Evolutionary conservation across 2,329 filamentous ascomycete species (phyloP), one percentile per base, ranked within the genome.

Genomic region (Talaromyces sp.): DNA sequence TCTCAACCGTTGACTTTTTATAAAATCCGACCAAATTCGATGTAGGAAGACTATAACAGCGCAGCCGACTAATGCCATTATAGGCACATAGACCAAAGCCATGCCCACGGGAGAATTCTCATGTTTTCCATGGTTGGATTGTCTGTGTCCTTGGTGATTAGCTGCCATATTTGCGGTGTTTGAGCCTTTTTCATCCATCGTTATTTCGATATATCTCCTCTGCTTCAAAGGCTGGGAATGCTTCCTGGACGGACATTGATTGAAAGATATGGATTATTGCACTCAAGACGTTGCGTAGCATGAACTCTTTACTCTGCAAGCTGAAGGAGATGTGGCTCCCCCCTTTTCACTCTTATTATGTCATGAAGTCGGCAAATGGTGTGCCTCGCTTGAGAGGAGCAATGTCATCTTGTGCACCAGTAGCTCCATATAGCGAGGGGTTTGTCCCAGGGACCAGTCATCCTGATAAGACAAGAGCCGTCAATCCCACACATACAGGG

Each of bases 61-160:
- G 21, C 37, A 50, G 17, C 53, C 28, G 9, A 22, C 9, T 33
- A 60, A 37, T 22, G 25, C 31, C 22, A 60, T 60, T 7, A 60
- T 52, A 19, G 58, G 58, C 8, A 60, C 15, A 31, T 60, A 60
- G 43, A 55, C 10, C 17, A 56, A 19, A 15, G 35, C 28, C n/a
- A 52, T 39, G n/a, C 33, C 45, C n/a, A 40, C 53, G 35, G 57
- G 36, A 28, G 52, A 35, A 4, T 13, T 2, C 17, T 46, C 33
- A 28, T 46, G 28, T 55, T 15, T n/a, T 5, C 9, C 10, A 45
- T 55, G 53, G 10, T 15, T 25, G 28, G 7, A 1, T 35, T 37
- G 45, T 33, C 10, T 19, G 25, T 53, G 5, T 53, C 17, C 39
- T 15, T 43, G 51, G 13, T 55, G 39, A 6, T 22, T 37, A 19